A percentile compares a stretch with the other conserved stretches of the same genome.
Conservation (phyloP, 2,329 filamentous ascomycete species). For the Cryphonectria naterciae region DNA sequence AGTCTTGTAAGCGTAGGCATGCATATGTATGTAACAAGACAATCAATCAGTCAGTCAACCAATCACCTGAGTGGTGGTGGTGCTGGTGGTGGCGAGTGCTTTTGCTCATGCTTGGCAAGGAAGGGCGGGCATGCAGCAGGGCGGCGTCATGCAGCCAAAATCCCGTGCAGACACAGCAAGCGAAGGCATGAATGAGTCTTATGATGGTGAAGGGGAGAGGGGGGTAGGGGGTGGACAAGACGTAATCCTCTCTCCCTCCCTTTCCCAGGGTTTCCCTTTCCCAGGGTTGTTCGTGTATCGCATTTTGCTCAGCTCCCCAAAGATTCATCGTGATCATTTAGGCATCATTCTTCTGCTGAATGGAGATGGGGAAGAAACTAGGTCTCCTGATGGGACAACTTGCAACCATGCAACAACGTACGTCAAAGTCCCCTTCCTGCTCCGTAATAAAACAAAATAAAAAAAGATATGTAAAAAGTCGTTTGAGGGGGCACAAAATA, state of each 20-base stretch:
- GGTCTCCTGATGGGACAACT: too few relatives aligned
- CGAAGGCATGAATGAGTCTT: not conserved
- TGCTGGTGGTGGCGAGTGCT: not conserved
- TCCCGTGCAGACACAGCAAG: too few relatives aligned
- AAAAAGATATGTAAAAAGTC: too few relatives aligned
- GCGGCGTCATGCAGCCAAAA: not conserved
- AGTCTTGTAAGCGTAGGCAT: not conserved
- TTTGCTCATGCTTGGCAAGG: not conserved
- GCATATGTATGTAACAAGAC: not conserved
- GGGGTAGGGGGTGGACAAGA: not conserved
- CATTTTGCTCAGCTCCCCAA: not conserved
- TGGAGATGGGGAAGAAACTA: too few relatives aligned
- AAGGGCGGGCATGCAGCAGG: not conserved
- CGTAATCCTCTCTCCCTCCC: not conserved
- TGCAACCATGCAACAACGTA: too few relatives aligned
- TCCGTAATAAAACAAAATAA: too few relatives aligned
- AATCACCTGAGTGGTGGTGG: not conserved
- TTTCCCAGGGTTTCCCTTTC: too few relatives aligned
- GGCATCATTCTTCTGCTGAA: too few relatives aligned
- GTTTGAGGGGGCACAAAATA: not conserved
- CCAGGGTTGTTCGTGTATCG: not conserved
- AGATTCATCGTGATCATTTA: not conserved
- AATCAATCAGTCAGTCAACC: not conserved
- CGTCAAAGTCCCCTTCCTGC: too few relatives aligned
- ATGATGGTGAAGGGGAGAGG: not conserved